Evolutionary conservation across 2,329 filamentous ascomycete genomes (phyloP).

Genomic region (Coccinonectria pachysandricola): DNA sequence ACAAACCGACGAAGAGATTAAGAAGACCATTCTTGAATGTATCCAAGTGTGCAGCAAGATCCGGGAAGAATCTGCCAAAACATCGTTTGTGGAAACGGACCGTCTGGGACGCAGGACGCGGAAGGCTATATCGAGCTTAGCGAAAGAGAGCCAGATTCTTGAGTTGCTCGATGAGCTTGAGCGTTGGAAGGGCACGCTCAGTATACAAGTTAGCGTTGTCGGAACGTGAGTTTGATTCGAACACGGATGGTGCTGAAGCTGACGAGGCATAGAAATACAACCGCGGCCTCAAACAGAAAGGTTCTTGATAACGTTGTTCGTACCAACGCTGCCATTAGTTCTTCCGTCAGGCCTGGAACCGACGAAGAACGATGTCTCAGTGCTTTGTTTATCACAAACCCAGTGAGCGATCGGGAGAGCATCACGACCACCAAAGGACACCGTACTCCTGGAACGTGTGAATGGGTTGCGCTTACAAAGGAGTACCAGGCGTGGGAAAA

Average conservation of each 20-base stretch:
- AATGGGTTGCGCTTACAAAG: constrained; percentile 5
- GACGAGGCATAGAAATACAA: not conserved
- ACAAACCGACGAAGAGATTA: not conserved
- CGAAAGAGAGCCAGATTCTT: constrained; percentile 3
- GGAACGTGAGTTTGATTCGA: constrained; percentile 1
- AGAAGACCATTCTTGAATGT: not conserved
- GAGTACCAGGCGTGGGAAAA: constrained; percentile 4
- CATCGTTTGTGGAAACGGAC: constrained; percentile 1
- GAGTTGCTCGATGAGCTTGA: constrained; percentile 2
- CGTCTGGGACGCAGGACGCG: constrained; percentile 2
- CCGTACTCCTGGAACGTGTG: constrained; percentile 5
- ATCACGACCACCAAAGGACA: constrained; percentile 6
- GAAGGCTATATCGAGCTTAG: constrained; percentile 4
- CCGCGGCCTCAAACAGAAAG: not conserved
- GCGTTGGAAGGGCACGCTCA: constrained; percentile 1
- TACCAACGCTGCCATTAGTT: not conserved
- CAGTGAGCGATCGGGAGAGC: constrained; percentile 3
- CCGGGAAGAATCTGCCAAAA: not conserved
- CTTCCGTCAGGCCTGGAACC: no score
- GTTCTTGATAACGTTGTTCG: not conserved
- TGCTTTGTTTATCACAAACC: constrained; percentile 6
- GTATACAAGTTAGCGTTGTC: not conserved
- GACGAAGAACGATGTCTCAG: not conserved
- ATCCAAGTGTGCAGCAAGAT: not conserved
- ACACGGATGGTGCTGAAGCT: constrained; percentile 1